These are phyloP conservation scores for Phytomonas sp. DNA, from an alignment of 208 protist genomes.

Conservation along the genomic window DNA sequence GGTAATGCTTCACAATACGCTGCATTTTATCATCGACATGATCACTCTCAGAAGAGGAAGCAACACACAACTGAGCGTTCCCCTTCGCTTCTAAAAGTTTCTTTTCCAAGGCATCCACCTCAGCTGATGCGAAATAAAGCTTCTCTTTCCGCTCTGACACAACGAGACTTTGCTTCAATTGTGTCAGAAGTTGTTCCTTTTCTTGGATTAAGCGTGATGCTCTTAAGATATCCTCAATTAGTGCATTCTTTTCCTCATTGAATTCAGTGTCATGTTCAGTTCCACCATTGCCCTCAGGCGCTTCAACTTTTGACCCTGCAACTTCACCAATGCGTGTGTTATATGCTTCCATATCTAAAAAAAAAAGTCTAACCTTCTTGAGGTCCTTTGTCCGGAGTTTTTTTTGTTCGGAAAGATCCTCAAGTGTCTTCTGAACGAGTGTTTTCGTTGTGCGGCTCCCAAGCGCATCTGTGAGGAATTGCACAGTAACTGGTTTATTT, in stretches of 20 bases:
- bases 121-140: background rate
- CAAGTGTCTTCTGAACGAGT: slow-evolving; percentile 59
- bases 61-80: background rate
- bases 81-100: background rate
- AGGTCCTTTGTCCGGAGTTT: slow-evolving; percentile 67
- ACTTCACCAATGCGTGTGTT: background rate
- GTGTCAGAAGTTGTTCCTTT: background rate
- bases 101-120: background rate
- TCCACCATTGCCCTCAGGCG: background rate
- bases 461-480: slow-evolving; percentile 76
- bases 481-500: slow-evolving; percentile 70
- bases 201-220: background rate
- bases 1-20: slow-evolving; percentile 29
- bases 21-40: slow-evolving; percentile 2
- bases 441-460: slow-evolving; percentile 75
- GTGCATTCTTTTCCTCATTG: background rate
- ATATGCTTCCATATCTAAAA: background rate
- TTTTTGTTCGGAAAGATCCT: slow-evolving; percentile 35
- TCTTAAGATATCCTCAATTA: slow-evolving; percentile 3
- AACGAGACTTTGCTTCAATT: background rate
- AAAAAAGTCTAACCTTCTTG: slow-evolving; percentile 70
- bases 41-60: background rate
- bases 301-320: background rate
- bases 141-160: background rate
- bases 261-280: slow-evolving; percentile 5